Base-by-base conservation (phyloP, 805 yeast genomes). In the Starmerella lactis-condensi region DNA sequence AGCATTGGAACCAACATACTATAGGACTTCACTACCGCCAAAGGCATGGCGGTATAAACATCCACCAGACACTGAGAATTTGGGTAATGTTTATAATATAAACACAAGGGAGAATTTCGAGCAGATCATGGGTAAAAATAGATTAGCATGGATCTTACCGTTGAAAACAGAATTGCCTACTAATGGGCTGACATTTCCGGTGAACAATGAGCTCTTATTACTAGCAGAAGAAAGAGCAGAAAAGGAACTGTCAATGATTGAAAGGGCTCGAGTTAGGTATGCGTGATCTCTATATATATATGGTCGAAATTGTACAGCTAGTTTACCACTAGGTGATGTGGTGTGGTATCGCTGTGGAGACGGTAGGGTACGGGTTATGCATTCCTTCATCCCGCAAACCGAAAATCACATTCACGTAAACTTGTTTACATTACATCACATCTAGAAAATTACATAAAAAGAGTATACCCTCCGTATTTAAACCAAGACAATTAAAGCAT, bases 61-160 rank as follows among this genome's bases (percentile, higher is more conserved):
- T 30, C 52, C 58, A 46, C 73, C 61, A 22, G 54, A 46, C 28
- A 52, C 69, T 9, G 48, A 55, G 30, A 51, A 57, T 6, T 40
- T 62, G 5, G 81, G 75, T 1, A 78, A 85, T 51, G 58, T 79
- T 4, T 89, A 72, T 52, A 79, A 83, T 52, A 47, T 85, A 23
- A 94, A 95, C 0, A 39, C 45, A 28, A 45, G 28, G 20, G 48
- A 51, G 5, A 89, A 89, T 50, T 72, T 82, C 77, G 39, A 47
- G 13, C 57, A 64, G 5, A 66, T 78, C 2, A 75, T 85, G 91
- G 98, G 98, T 1, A 37, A 50, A 2, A 50, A 56, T 1, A 62
- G 70, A 66, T 28, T 38, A 6, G 70, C 72, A 37, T 82, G 94
- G 94, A 29, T 73, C 6, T 47, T 82, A 1, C 96, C 96, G 0